Evolutionary conservation across 1,139 yeast genomes (phyloP).

Genomic region (Kodamaea sp.): DNA sequence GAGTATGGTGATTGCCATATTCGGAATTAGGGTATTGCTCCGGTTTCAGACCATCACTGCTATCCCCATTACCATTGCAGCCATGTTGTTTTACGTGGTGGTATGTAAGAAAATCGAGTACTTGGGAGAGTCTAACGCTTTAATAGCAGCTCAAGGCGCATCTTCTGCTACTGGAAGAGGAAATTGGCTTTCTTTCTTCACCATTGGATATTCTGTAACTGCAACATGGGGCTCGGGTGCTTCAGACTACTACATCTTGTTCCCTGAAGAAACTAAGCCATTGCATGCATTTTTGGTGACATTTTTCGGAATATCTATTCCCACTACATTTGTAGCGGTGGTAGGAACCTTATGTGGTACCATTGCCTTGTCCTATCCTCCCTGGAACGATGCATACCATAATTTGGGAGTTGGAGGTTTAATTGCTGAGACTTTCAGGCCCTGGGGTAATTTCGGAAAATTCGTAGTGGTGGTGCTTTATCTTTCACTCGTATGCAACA

Average conservation of each 20-base stretch:
- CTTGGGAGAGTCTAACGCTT: conserved; percentile 15
- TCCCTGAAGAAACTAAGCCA: conserved; percentile 25
- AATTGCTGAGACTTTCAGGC: conserved; percentile 21
- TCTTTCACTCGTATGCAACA: conserved; percentile 39
- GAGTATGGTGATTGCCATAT: conserved; percentile 33
- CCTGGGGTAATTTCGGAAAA: conserved; percentile 31
- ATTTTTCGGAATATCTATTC: conserved; percentile 24
- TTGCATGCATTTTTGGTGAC: conserved; percentile 23
- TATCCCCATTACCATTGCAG: conserved; percentile 23
- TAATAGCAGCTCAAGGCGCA: conserved; percentile 16
- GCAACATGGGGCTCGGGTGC: conserved; percentile 34
- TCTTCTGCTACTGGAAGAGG: conserved; percentile 18
- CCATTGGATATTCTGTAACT: conserved; percentile 28
- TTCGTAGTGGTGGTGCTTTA: conserved; percentile 35
- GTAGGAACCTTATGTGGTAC: conserved; percentile 26
- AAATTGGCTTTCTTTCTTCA: conserved; percentile 28
- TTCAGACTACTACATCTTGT: conserved; percentile 27
- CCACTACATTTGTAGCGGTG: conserved; percentile 29
- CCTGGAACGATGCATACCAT: conserved; percentile 26
- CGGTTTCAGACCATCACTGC: conserved; percentile 24
- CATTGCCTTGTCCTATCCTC: conserved; percentile 24
- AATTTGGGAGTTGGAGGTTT: conserved; percentile 27
- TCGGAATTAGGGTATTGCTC: conserved; percentile 32
- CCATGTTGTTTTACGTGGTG: conserved; percentile 24
- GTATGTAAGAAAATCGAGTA: conserved; percentile 20